phyloP scores from a whole-genome alignment of 1,284 basidiomycete genomes.

The Leccinum brunneo-olivaceum region DNA sequence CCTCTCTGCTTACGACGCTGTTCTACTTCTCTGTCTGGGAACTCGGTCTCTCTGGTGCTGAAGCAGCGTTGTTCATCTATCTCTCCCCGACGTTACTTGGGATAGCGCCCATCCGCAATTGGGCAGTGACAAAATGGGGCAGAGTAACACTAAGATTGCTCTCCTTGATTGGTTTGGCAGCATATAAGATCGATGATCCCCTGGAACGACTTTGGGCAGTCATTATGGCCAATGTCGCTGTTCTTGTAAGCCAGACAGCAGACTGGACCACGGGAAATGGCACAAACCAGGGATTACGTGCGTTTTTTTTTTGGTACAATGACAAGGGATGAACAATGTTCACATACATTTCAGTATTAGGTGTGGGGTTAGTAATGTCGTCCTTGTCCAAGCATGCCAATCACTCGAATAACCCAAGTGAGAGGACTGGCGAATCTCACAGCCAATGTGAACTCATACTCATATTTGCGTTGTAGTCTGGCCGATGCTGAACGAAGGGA shows the following conservation, averaged over 20 bases:
- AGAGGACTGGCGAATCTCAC: conserved; percentile 6
- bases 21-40: conserved; percentile 94
- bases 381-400: conserved; percentile 76
- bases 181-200: conserved; percentile 53
- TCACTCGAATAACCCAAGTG: conserved; percentile 76
- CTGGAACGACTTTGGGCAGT: conserved; percentile 54
- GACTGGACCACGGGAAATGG: conserved; percentile 47
- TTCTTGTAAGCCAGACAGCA: conserved; percentile 47
- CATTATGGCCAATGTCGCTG: conserved; percentile 45
- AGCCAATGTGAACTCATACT: not conserved
- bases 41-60: conserved; percentile 73
- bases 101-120: conserved; percentile 37
- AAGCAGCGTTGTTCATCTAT: conserved; percentile 61
- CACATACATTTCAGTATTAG: conserved; percentile 43
- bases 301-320: conserved; percentile 23
- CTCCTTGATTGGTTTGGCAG: conserved; percentile 56
- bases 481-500: conserved; percentile 66
- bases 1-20: conserved; percentile 74
- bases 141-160: conserved; percentile 42
- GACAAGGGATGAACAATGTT: not conserved
- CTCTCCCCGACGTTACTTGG: conserved; percentile 63
- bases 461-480: conserved; percentile 48
- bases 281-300: conserved; percentile 55
- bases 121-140: conserved; percentile 42
- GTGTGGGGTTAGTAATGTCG: conserved; percentile 62